A percentile compares a stretch with the other conserved stretches of the same genome.
Evolutionary conservation across 306 rosid species (phyloP).

Genomic region (Rubus idaeus): DNA sequence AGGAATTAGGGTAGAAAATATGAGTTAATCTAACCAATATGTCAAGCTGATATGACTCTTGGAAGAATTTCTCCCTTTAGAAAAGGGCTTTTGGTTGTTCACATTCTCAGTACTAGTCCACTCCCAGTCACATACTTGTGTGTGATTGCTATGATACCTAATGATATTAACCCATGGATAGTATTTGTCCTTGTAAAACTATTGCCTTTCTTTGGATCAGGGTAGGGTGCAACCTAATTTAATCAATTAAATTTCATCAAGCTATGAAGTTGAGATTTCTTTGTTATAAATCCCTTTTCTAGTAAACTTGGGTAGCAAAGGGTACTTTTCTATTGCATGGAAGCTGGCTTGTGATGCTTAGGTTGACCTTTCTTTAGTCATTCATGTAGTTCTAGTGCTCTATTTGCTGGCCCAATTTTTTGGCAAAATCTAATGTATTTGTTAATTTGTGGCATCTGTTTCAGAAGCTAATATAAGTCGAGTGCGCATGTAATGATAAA

Average conservation of each 20-base stretch:
- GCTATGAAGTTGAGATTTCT: neutral
- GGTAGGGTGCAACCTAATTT: too few relatives aligned
- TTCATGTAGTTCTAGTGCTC: neutral
- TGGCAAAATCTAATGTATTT: neutral
- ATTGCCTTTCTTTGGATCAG: neutral
- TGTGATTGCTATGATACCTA: neutral
- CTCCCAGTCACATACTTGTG: too few relatives aligned
- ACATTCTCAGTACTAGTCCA: neutral
- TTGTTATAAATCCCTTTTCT: neutral
- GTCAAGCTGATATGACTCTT: too few relatives aligned
- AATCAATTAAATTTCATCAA: neutral
- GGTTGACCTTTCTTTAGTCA: neutral
- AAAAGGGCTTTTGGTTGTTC: neutral
- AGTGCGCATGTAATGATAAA: too few relatives aligned
- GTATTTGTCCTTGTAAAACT: neutral
- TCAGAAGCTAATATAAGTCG: neutral
- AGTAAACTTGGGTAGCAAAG: neutral
- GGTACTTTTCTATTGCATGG: neutral
- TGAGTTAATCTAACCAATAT: neutral
- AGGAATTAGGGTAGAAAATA: neutral
- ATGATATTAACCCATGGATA: neutral
- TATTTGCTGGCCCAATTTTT: neutral
- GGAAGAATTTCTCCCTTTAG: neutral
- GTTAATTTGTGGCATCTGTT: neutral
- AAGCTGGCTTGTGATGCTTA: neutral